Percentiles rank a stretch among this genome's conserved stretches.
Evolutionary conservation across 164 flowering plant species (phyloP).

Genomic region (Vitis rupestris): DNA sequence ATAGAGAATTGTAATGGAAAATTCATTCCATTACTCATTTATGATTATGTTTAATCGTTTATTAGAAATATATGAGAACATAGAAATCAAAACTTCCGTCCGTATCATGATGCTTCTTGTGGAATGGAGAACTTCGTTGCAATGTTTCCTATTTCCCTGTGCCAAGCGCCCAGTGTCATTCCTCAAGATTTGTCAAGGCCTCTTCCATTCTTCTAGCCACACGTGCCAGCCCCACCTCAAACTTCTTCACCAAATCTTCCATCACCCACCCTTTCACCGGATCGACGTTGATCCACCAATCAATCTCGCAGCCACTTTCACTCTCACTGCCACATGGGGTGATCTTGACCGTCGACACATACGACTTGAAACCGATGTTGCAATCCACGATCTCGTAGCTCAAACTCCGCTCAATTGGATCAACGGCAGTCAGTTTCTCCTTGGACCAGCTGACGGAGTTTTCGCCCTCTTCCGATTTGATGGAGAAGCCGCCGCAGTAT

Average conservation of each 20-base stretch:
- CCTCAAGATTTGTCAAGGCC: background rate
- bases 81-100: too few species aligned
- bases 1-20: too few species aligned
- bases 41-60: too few species aligned
- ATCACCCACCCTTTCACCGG: slow-evolving; percentile 39
- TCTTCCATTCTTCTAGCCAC: slow-evolving; percentile 38
- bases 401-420: slow-evolving; percentile 22
- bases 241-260: slow-evolving; percentile 38
- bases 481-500: slow-evolving; percentile 44
- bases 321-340: slow-evolving; percentile 1
- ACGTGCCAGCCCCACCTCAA: slow-evolving; percentile 26
- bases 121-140: too few species aligned
- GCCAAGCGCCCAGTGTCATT: too few species aligned
- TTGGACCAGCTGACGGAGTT: slow-evolving; percentile 37
- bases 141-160: too few species aligned
- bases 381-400: slow-evolving; percentile 54
- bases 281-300: slow-evolving; percentile 47
- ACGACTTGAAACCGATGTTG: slow-evolving; percentile 57
- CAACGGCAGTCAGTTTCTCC: slow-evolving; percentile 43
- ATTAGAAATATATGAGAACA: too few species aligned
- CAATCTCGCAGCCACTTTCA: slow-evolving; percentile 39
- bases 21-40: too few species aligned
- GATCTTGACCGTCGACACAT: slow-evolving; percentile 41
- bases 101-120: too few species aligned
- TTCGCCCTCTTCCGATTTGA: slow-evolving; percentile 18